These are phyloP conservation scores for Vitis hybrid DNA, from an alignment of 177 flowering plant species.

Conservation along the genomic window DNA sequence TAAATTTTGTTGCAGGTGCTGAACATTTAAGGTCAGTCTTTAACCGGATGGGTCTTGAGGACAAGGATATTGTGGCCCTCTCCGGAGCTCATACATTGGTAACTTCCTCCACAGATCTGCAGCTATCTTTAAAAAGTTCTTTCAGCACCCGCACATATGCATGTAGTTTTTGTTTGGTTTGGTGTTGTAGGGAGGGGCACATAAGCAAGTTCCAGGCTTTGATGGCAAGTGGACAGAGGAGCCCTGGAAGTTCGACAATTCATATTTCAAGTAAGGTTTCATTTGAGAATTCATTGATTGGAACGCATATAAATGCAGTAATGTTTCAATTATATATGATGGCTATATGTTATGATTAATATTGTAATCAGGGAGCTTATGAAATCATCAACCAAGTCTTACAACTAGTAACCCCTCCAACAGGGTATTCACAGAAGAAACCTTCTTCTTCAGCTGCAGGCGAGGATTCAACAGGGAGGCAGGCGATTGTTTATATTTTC, in stretches of 20 bases:
- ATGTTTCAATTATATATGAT: neutral
- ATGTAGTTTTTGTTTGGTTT: neutral
- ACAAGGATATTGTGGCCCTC: conserved; percentile 63
- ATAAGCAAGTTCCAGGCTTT: conserved; percentile 50
- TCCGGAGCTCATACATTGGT: conserved; percentile 69
- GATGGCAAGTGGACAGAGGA: conserved; percentile 87
- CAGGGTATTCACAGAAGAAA: no score
- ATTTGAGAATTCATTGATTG: neutral
- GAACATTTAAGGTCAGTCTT: conserved; percentile 51
- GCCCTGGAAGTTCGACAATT: conserved; percentile 83
- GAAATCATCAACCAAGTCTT: conserved; percentile 15
- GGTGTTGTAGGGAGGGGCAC: conserved; percentile 39
- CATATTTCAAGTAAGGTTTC: conserved; percentile 73
- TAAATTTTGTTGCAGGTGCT: conserved; percentile 27
- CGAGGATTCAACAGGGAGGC: conserved; percentile 46
- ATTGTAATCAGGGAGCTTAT: conserved; percentile 60
- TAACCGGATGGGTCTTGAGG: conserved; percentile 56
- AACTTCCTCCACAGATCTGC: neutral
- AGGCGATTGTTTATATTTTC: conserved; percentile 60
- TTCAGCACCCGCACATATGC: neutral
- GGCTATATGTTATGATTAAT: neutral
- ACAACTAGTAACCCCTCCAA: no score
- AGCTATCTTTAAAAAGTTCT: neutral
- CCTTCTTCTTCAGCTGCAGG: no score
- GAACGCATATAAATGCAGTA: neutral